phyloP scores from a whole-genome alignment of 106 monocot genomes.

The Apostasia ramifera region DNA sequence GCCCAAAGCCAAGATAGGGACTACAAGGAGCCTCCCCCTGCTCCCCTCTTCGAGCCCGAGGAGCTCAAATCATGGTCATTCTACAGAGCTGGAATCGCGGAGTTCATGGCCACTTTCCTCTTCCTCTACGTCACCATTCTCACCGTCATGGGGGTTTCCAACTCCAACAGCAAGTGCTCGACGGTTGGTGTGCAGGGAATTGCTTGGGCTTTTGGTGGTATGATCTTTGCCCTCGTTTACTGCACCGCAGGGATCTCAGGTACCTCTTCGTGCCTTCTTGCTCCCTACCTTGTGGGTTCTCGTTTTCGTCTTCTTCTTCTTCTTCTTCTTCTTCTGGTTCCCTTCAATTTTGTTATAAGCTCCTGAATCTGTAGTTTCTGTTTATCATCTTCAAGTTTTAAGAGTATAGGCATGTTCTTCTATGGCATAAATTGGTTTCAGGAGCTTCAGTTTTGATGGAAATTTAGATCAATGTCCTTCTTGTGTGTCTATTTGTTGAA shows the following conservation, averaged over 20 bases:
- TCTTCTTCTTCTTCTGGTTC: background rate
- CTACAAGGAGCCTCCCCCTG: slow-evolving; percentile 56
- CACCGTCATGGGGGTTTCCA: slow-evolving; percentile 47
- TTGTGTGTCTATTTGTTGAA: too few species aligned
- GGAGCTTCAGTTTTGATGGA: too few species aligned
- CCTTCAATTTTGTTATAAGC: background rate
- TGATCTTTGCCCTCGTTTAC: slow-evolving; percentile 80
- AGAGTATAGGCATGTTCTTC: background rate
- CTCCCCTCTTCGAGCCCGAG: slow-evolving; percentile 41
- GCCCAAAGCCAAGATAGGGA: slow-evolving; percentile 39
- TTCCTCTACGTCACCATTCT: slow-evolving; percentile 52
- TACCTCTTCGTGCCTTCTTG: background rate
- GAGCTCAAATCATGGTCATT: slow-evolving; percentile 57
- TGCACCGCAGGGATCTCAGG: slow-evolving; percentile 86
- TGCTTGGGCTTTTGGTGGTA: slow-evolving; percentile 74
- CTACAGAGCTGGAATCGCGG: slow-evolving; percentile 54
- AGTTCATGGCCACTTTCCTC: slow-evolving; percentile 56
- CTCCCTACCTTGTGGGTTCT: background rate
- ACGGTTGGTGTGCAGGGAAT: slow-evolving; percentile 63
- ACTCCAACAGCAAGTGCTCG: slow-evolving; percentile 25
- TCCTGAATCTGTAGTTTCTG: background rate
- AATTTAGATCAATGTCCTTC: too few species aligned
- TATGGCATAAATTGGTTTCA: too few species aligned
- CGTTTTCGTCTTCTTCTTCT: background rate
- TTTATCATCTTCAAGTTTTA: background rate